Evolutionary conservation across 2,329 filamentous ascomycete species (phyloP), one percentile per base, ranked within the genome.

Genomic region (Ustulina deusta): DNA sequence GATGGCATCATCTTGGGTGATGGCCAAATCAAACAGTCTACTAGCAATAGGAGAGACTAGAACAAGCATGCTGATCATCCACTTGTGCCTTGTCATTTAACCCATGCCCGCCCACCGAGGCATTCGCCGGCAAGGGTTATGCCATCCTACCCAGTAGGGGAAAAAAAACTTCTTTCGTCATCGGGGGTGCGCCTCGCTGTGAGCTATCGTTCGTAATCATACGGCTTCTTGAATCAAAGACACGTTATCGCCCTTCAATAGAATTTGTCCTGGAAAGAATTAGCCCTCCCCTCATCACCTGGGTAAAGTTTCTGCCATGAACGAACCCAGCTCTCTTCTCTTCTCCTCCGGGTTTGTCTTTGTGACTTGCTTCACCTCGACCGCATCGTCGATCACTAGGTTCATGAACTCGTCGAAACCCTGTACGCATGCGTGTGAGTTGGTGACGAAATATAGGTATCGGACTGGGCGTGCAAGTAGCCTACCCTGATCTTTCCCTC

Each of bases 401-500:
- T 99, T 99, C 94, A 99, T 97, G 83, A 98, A 99, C 81, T 99
- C 96, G 79, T 99, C 96, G 74, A 99, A 99, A 15, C 96, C 94
- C 94, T 97, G 70, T 1, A 25, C 6, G 63, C 6, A 44, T 7
- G 61, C n/a, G 38, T 27, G 52, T 65, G 27, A 65, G 55, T 49
- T 25, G 27, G 11, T 27, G 22, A 15, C 29, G 22, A 5, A 15
- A 51, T 25, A 27, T n/a, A 44, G 22, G 25, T 17, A 25, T 46
- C 20, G 32, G 40, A 29, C n/a, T 48, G 27, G 81, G 13, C 0
- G 15, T 29, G 32, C n/a, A 44, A n/a, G n/a, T 20, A 22, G 20
- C 90, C 71, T 81, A 97, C 95, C 77, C 96, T 89, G 73, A 99
- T 97, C 83, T 95, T 97, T 70, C 96, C 96, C 83, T 98, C 94